Base-by-base conservation (phyloP, 495 filamentous ascomycete species). In the Daldinia decipiens region DNA sequence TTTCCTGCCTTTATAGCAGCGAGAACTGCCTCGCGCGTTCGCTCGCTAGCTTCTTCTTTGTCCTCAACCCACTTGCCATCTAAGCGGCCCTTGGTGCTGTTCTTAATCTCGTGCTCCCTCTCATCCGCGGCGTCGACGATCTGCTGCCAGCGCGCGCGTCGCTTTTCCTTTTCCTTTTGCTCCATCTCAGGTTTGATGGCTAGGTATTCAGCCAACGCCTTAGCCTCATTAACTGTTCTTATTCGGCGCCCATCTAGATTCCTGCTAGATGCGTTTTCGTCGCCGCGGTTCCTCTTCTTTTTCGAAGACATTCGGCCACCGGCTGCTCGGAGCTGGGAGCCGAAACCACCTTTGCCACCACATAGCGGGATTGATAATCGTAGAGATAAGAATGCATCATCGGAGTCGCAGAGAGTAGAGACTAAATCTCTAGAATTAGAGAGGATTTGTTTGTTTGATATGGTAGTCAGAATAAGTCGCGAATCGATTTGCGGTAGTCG, bases 171-270 rank as follows among this genome's bases (percentile, higher is more conserved):
- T 76, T 97, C 95, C 75, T 91, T 91, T 73, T 89, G 88, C 62
- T 97, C 95, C 94, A 98, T 97, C 62, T 97, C 95, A 0, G 96
- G 95, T 77, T 98, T 98, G 59, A 95, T 89, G 12, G 95, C 94
- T 1, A 98, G 86, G 76, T 97, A 98, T 77, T 98, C 95, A 0
- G 96, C 94, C 32, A 99, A 84, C 3, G 92, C 91, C 78, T 98
- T 99, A 17, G 96, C 95, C 74, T 98, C 95, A 59, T 90, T 94
- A 40, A 99, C 90, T 7, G 95, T 98, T 63, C 95, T 89, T 40
- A 98, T 79, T 38, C 95, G 87, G 8, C 96, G 90, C 0, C 95
- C 95, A 72, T 98, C 95, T 13, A 98, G 89, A 71, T 98, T 98
- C 47, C 95, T 89, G 73, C 90, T 96, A 7, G 93, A 97, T 32